Base-by-base conservation (phyloP, 495 filamentous ascomycete species). In the Penicillium pulvis region DNA sequence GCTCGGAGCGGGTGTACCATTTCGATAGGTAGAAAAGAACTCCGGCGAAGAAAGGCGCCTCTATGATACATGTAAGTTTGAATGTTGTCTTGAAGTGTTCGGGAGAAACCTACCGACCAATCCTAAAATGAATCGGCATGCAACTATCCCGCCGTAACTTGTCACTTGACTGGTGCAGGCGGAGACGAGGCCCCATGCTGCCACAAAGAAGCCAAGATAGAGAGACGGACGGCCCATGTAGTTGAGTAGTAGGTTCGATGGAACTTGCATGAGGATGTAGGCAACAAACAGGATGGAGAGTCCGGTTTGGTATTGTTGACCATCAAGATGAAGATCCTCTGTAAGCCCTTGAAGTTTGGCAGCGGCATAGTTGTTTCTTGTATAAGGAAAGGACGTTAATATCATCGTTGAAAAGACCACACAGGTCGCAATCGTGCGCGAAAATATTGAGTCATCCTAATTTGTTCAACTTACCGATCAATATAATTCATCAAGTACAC, bases 401-500 rank as follows among this genome's bases (percentile, higher is more conserved):
- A 23, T 23, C 1, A 23, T 23, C 20, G 1, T 23, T 23, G 20
- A 2, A 2, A 23, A 23, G 20, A 1, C 2, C 20, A 23, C 1
- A 23, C 20, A 23, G 20, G 20, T 23, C 1, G 20, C 20, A 33
- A 33, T 1, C 8, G 31, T 7, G 8, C 31, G 31, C 11, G 17
- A 17, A 33, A 51, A 47, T 47, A 3, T 5, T 20, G 23, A 31
- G 48, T 36, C n/a, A 41, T 26, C 30, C 11, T 3, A 17, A 20
- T 39, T 1, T 1, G 19, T 14, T 12, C 11, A 1, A 54, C 66
- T 8, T 67, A 75, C 63, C 78, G 72, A 56, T 83, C 79, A 43
- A 81, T 79, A 55, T 80, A 80, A 58, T 83, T 83, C 78, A 83
- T 80, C 23, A 83, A 65, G 59, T 81, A 83, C 12, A 82, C 75